These are phyloP conservation scores for Suillus subluteus DNA, from an alignment of 768 basidiomycete genomes.

Conservation along the genomic window DNA sequence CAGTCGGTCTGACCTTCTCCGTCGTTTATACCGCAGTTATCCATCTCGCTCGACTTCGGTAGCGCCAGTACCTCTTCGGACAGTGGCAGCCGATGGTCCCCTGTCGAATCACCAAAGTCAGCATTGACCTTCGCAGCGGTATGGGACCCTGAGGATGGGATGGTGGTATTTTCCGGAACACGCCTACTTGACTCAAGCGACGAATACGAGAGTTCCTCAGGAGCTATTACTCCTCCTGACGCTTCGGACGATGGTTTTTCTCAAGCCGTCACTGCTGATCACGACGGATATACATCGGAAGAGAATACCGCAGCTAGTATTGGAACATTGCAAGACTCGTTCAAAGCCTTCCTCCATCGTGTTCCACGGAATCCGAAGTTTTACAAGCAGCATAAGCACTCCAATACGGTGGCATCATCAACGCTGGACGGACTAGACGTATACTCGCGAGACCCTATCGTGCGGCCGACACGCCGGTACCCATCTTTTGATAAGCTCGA, in stretches of 20 bases:
- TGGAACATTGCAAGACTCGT: slow-evolving; percentile 31
- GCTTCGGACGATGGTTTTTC: slow-evolving; percentile 23
- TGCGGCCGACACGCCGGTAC: slow-evolving; percentile 22
- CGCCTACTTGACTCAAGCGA: slow-evolving; percentile 40
- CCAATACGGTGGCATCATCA: slow-evolving; percentile 33
- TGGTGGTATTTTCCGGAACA: slow-evolving; percentile 59
- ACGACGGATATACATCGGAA: slow-evolving; percentile 18
- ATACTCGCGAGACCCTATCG: slow-evolving; percentile 27
- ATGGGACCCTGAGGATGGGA: slow-evolving; percentile 61
- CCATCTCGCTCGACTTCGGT: slow-evolving; percentile 27
- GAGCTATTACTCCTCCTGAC: slow-evolving; percentile 14
- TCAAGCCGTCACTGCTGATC: slow-evolving; percentile 20
- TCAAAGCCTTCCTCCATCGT: slow-evolving; percentile 31
- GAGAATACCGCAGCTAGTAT: slow-evolving; percentile 28
- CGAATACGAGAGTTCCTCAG: slow-evolving; percentile 19
- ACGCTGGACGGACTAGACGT: slow-evolving; percentile 35
- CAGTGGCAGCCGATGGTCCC: slow-evolving; percentile 51
- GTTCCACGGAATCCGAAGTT: slow-evolving; percentile 24
- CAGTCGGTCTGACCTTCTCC: not conserved
- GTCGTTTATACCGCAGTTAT: slow-evolving; percentile 18
- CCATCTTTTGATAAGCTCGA: slow-evolving; percentile 28
- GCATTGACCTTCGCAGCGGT: slow-evolving; percentile 62
- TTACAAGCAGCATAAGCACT: slow-evolving; percentile 13
- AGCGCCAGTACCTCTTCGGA: slow-evolving; percentile 10
- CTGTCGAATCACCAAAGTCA: slow-evolving; percentile 56